These are phyloP conservation scores for Podospora pseudoanserina DNA, from an alignment of 495 filamentous ascomycete species.

Conservation along the genomic window DNA sequence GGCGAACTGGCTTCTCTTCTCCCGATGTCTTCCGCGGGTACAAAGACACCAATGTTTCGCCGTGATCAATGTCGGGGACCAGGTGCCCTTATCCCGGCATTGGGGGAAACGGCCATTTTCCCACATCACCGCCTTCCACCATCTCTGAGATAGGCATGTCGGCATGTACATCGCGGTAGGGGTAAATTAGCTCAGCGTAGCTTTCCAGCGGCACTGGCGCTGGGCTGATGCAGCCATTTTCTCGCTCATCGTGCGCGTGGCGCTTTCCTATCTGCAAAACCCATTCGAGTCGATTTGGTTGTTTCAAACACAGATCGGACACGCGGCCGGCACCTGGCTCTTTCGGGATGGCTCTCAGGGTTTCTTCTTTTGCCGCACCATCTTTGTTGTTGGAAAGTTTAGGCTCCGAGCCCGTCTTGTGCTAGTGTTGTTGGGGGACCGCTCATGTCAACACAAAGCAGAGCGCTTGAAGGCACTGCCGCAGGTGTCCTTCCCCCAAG, in stretches of 20 bases:
- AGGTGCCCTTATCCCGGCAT: background rate
- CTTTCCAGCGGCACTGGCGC: conserved; percentile 2
- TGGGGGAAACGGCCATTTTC: background rate
- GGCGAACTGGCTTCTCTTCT: background rate
- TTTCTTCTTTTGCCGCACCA: background rate
- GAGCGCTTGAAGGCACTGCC: background rate
- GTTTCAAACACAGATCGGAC: conserved; percentile 1
- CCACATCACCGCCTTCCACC: background rate
- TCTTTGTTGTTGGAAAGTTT: background rate
- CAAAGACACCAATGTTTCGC: background rate
- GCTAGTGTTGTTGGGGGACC: background rate
- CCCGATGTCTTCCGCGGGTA: background rate
- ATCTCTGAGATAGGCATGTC: background rate
- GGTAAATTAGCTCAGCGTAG: background rate
- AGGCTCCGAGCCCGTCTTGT: background rate
- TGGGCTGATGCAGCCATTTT: conserved; percentile 1
- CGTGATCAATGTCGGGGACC: background rate
- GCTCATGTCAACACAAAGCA: background rate
- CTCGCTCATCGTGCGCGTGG: background rate
- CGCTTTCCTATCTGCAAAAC: too few species aligned
- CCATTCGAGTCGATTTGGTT: background rate
- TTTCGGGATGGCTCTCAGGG: background rate
- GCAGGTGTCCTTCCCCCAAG: background rate
- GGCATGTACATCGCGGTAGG: background rate
- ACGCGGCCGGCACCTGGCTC: background rate